A percentile compares a stretch with the other conserved stretches of the same genome.
These are phyloP conservation scores for Cryphonectria radicalis DNA, from an alignment of 2,329 filamentous ascomycete species.

Conservation along the genomic window DNA sequence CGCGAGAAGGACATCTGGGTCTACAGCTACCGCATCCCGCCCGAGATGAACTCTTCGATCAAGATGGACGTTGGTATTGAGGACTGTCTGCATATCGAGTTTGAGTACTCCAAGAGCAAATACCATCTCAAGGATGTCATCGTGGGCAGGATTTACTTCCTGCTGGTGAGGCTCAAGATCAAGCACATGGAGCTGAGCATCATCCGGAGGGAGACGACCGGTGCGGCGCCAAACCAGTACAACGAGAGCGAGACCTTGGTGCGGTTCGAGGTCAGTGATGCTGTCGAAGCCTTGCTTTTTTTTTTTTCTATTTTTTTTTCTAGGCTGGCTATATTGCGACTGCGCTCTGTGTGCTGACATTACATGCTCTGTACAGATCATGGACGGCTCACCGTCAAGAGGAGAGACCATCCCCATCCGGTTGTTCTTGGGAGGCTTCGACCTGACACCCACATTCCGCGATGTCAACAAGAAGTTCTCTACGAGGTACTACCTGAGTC, in stretches of 20 bases:
- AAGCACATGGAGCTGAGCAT: slow-evolving; percentile 99
- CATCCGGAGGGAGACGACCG: slow-evolving; percentile 94
- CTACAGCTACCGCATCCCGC: slow-evolving; percentile 96
- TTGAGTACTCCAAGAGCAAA: slow-evolving; percentile 99
- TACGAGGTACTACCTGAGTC: slow-evolving; percentile 93
- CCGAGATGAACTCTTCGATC: slow-evolving; percentile 97
- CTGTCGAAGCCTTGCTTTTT: background rate
- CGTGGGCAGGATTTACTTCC: slow-evolving; percentile 96
- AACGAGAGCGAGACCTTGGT: slow-evolving; percentile 99
- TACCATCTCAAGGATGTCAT: slow-evolving; percentile 99
- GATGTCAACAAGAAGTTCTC: slow-evolving; percentile 99
- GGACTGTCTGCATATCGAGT: slow-evolving; percentile 98
- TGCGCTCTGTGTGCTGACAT: background rate
- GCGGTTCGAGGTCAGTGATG: slow-evolving; percentile 77
- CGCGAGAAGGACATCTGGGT: slow-evolving; percentile 99
- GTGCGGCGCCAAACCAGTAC: slow-evolving; percentile 96
- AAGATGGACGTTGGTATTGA: slow-evolving; percentile 99
- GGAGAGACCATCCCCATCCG: slow-evolving; percentile 95
- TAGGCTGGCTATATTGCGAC: no score
- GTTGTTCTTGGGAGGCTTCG: slow-evolving; percentile 95
- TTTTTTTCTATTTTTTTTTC: background rate
- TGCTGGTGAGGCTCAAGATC: slow-evolving; percentile 96
- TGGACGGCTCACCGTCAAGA: slow-evolving; percentile 98
- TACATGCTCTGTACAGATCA: slow-evolving; percentile 64
- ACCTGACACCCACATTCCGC: slow-evolving; percentile 95